These are phyloP conservation scores for Elaeis oleifera DNA, from an alignment of 202 grass and related monocot species.

Conservation along the genomic window DNA sequence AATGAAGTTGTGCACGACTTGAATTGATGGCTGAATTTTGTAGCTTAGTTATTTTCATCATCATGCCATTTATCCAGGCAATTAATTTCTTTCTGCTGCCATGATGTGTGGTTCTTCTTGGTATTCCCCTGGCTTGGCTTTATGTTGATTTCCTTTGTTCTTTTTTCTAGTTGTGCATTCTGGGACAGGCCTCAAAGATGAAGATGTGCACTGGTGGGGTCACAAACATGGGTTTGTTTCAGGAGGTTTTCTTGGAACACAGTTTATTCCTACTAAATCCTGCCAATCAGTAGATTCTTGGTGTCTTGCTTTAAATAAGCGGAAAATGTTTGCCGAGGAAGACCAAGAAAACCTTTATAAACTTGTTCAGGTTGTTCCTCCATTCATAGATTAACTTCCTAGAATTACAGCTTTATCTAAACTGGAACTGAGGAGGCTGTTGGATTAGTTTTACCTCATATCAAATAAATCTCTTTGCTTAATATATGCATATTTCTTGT, in stretches of 20 bases:
- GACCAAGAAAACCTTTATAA: conserved; percentile 99
- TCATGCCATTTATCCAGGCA: too few relatives aligned
- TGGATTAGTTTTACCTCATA: too few relatives aligned
- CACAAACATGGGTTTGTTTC: conserved; percentile 69
- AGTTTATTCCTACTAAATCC: conserved; percentile 46
- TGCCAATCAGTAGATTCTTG: conserved; percentile 28
- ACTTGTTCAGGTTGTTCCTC: conserved; percentile 59
- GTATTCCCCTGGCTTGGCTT: too few relatives aligned
- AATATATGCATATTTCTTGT: too few relatives aligned
- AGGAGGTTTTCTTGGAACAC: conserved; percentile 79
- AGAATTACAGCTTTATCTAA: too few relatives aligned
- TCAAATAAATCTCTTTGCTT: too few relatives aligned
- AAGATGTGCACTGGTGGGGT: conserved; percentile 86
- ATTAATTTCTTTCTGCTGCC: too few relatives aligned
- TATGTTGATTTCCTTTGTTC: neutral
- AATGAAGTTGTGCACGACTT: too few relatives aligned
- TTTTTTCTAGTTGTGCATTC: conserved; percentile 4
- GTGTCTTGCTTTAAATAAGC: conserved; percentile 23
- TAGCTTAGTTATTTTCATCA: too few relatives aligned
- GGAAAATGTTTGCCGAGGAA: conserved; percentile 77
- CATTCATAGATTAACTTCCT: neutral
- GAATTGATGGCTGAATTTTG: too few relatives aligned
- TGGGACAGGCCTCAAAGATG: conserved; percentile 49
- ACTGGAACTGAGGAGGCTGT: too few relatives aligned
- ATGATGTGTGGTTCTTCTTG: too few relatives aligned